A percentile compares a stretch with the other conserved stretches of the same genome.
phyloP scores from a whole-genome alignment of 805 yeast species.

The Zygoascus ofunaensis region DNA sequence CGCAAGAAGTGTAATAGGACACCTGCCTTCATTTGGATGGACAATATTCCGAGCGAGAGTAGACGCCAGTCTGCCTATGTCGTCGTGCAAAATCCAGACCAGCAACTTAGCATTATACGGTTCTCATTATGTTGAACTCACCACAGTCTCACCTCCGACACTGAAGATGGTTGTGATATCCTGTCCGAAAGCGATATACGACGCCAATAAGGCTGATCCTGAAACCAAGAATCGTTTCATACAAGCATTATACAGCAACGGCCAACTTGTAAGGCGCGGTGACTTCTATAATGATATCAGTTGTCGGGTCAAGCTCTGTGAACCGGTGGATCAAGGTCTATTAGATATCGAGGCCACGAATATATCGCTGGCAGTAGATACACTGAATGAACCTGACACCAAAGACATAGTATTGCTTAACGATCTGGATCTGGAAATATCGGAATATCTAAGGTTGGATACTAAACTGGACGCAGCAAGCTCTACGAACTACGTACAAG shows the following conservation, averaged over 20 bases:
- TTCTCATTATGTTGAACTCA: constrained; percentile 12
- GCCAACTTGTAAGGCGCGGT: constrained; percentile 32
- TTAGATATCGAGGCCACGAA: constrained; percentile 36
- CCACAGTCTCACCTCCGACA: constrained; percentile 11
- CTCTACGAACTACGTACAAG: neutral
- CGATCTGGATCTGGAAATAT: constrained; percentile 21
- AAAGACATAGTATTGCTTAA: constrained; percentile 4
- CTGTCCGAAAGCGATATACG: constrained; percentile 42
- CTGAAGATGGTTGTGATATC: constrained; percentile 35
- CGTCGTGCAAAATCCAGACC: constrained; percentile 8
- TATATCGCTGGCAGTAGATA: constrained; percentile 42
- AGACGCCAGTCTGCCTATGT: constrained; percentile 8
- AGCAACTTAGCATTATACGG: neutral
- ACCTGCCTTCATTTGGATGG: constrained; percentile 10
- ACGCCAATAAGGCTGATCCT: constrained; percentile 31
- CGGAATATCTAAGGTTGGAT: constrained; percentile 14
- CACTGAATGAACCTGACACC: neutral
- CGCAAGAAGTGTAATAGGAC: neutral
- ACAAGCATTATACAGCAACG: neutral
- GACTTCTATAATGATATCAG: constrained; percentile 36
- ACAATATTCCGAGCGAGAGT: constrained; percentile 8
- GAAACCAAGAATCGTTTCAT: constrained; percentile 23
- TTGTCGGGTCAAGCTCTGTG: constrained; percentile 52
- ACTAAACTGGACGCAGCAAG: constrained; percentile 6
- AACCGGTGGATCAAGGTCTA: constrained; percentile 65